phyloP scores from a whole-genome alignment of 768 basidiomycete genomes.

The Cyathus striatus region DNA sequence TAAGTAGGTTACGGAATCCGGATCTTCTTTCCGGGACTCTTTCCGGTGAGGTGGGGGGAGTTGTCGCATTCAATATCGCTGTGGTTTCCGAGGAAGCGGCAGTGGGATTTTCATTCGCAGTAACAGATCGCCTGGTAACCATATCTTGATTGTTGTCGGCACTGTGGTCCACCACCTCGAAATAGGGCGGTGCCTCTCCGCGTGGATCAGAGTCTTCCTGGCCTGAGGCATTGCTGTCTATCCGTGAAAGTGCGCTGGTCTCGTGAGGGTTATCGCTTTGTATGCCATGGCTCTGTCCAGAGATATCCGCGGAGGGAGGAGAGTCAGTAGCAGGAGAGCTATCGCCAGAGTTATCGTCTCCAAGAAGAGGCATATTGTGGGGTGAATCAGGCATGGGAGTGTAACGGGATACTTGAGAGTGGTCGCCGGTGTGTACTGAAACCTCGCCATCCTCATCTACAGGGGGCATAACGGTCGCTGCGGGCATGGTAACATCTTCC shows the following conservation, averaged over 20 bases:
- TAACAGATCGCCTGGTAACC: no score
- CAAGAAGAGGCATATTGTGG: constrained; percentile 36
- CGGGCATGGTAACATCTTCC: constrained; percentile 46
- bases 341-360: constrained; percentile 20
- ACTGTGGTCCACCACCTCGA: constrained; percentile 39
- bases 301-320: constrained; percentile 14
- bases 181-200: constrained; percentile 68
- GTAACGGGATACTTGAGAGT: constrained; percentile 26
- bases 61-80: constrained; percentile 8
- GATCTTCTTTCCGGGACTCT: constrained; percentile 25
- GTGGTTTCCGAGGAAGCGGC: constrained; percentile 5
- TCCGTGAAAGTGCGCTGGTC: constrained; percentile 19
- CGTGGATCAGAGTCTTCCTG: constrained; percentile 33
- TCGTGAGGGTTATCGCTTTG: constrained; percentile 20
- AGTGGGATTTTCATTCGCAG: constrained; percentile 7
- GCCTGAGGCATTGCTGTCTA: constrained; percentile 14
- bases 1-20: constrained; percentile 44
- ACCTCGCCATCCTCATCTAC: constrained; percentile 29
- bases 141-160: constrained; percentile 1
- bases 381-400: constrained; percentile 33
- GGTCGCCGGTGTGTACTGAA: constrained; percentile 21
- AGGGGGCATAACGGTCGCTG: constrained; percentile 30
- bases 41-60: constrained; percentile 14
- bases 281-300: constrained; percentile 23
- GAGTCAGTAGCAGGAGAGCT: constrained; percentile 11